These are phyloP conservation scores for Bryoglossum gracile DNA, from an alignment of 495 filamentous ascomycete genomes.

Conservation along the genomic window DNA sequence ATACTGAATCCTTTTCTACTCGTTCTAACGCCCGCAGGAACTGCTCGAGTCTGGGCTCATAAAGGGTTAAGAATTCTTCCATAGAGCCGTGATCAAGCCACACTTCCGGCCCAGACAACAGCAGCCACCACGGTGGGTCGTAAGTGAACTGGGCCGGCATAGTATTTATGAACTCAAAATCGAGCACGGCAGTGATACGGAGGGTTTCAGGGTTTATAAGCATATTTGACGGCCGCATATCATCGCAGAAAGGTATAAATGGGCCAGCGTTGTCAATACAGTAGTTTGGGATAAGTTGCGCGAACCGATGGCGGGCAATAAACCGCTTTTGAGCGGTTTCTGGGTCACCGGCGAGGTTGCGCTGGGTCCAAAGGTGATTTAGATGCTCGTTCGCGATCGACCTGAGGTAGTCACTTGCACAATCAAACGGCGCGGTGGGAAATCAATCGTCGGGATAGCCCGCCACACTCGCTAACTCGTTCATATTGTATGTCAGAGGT, in stretches of 20 bases:
- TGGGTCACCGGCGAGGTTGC: constrained; percentile 31
- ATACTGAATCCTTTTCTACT: constrained; percentile 17
- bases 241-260: too few species aligned
- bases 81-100: constrained; percentile 31
- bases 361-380: constrained; percentile 33
- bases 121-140: too few species aligned
- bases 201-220: too few species aligned
- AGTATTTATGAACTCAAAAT: too few species aligned
- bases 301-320: constrained; percentile 34
- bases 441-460: constrained; percentile 30
- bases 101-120: constrained; percentile 19
- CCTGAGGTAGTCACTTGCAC: constrained; percentile 31
- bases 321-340: constrained; percentile 31
- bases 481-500: constrained; percentile 36
- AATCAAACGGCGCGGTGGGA: constrained; percentile 29
- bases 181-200: too few species aligned
- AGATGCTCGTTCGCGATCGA: constrained; percentile 30
- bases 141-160: too few species aligned
- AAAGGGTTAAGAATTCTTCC: constrained; percentile 31
- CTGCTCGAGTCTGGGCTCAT: constrained; percentile 30
- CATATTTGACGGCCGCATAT: too few species aligned
- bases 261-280: too few species aligned
- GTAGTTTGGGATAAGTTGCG: too few species aligned
- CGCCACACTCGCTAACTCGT: constrained; percentile 33
- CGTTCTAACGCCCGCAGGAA: constrained; percentile 22